Base-by-base conservation (phyloP, 192 early-diverging fungal genomes). In the Entomortierella chlamydospora region DNA sequence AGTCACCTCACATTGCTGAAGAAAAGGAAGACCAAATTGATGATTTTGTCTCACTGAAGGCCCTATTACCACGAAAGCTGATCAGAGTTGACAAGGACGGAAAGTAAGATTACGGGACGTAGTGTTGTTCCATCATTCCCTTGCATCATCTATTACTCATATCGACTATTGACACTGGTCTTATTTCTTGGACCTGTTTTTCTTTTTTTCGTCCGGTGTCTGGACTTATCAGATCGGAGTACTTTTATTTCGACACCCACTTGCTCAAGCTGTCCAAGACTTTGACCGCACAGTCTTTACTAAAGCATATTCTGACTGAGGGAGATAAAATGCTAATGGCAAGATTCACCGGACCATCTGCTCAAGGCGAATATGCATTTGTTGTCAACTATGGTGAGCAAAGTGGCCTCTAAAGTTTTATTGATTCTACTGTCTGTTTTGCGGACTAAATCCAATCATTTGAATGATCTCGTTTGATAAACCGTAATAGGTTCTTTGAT, bases 271-370 rank as follows among this genome's bases (percentile, higher is more conserved):
- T 99, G 37, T 89, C 93, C 4, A 81, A 85, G 34, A 91, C 90
- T 4, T 92, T 98, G 73, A 91, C 93, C 1, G 89, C 89, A 3
- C 96, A 98, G 79, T 94, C 95, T 0, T 57, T 96, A 18, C 83
- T 98, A n/a, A 99, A 99, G 73, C 94, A 98, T 72, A 54, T 97
- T 13, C 73, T 99, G 31, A 98, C 98, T 5, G 95, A 97, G 81
- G 98, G 96, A n/a, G 98, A 99, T 81, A 95, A 95, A 72, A 93
- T 99, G 85, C 68, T 96, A n/a, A 87, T 97, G 74, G 72, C 94
- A 18, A 79, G 68, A 30, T 82, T 91, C 34, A 89, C 90, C 9
- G 67, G 69, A 1, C 70, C 79, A 4, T 64, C 49, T 0, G 88
- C 89, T 64, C 93, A 94, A 83, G 95, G 95, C 10, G 85, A 91